A percentile compares a stretch with the other conserved stretches of the same genome.
Conservation (phyloP, 306 rosid genomes). For the Pterocarpus santalinus region DNA sequence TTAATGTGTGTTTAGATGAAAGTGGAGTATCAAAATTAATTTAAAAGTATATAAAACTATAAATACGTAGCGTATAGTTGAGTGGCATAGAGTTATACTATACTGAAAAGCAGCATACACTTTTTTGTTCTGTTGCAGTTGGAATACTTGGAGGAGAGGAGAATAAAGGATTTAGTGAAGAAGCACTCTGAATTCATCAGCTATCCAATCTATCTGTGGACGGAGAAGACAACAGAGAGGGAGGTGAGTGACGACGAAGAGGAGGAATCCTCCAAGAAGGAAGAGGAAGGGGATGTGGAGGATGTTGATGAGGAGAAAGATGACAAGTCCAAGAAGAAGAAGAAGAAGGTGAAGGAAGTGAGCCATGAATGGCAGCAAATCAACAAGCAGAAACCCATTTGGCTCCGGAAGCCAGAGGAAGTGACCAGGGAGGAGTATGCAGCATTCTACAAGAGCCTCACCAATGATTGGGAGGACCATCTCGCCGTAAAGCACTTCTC, state of each 20-base stretch:
- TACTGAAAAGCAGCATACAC: no score
- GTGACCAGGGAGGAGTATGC: conserved; percentile 68
- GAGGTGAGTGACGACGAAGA: conserved; percentile 71
- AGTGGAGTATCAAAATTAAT: no score
- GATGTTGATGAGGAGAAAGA: conserved; percentile 64
- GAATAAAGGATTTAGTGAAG: conserved; percentile 71
- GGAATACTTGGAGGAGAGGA: conserved; percentile 73
- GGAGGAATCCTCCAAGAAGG: conserved; percentile 58
- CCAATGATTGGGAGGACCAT: conserved; percentile 77
- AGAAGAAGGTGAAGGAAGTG: conserved; percentile 73
- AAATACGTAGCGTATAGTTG: no score
- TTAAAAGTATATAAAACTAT: no score
- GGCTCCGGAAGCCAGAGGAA: conserved; percentile 73
- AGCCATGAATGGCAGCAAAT: conserved; percentile 70
- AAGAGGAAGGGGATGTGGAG: conserved; percentile 63
- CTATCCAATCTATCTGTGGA: conserved; percentile 71
- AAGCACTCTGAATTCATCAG: conserved; percentile 75
- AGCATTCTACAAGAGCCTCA: conserved; percentile 72
- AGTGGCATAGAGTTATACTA: background rate
- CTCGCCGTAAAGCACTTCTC: conserved; percentile 71
- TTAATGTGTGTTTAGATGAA: no score
- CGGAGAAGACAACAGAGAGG: conserved; percentile 69
- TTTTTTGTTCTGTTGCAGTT: conserved; percentile 40
- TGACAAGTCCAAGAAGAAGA: conserved; percentile 57
- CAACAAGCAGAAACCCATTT: conserved; percentile 73